Percentiles rank a stretch among this genome's conserved stretches.
Evolutionary conservation across 345 rosid species (phyloP).

Genomic region (Ceriops zippeliana): DNA sequence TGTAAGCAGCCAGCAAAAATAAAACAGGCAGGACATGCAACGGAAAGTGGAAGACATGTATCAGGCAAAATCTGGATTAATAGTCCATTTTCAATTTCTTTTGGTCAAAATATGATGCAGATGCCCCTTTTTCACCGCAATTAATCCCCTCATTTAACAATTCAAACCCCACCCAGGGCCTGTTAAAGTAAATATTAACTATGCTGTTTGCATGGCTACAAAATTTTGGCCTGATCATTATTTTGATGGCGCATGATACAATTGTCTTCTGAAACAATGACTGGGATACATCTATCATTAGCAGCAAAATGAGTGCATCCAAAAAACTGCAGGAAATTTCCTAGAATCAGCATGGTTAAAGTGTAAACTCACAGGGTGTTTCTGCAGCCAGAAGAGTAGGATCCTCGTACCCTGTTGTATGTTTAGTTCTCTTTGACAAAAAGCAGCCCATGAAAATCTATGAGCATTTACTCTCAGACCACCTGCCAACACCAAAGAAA

Average conservation of each 20-base stretch:
- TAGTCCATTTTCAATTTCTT: neutral
- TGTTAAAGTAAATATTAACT: neutral
- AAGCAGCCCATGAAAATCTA: constrained; percentile 43
- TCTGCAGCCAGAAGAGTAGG: constrained; percentile 66
- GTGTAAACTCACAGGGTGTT: constrained; percentile 61
- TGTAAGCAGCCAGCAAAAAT: neutral
- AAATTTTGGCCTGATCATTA: neutral
- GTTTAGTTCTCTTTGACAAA: constrained; percentile 33
- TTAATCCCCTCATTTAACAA: too few species aligned
- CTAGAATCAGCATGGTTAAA: neutral
- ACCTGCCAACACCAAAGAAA: neutral
- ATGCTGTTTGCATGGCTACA: neutral
- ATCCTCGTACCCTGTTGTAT: constrained; percentile 53
- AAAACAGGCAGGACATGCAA: too few species aligned
- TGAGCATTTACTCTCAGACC: constrained; percentile 4
- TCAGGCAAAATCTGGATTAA: neutral
- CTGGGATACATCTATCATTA: neutral
- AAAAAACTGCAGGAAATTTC: neutral
- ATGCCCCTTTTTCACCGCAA: neutral
- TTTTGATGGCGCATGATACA: neutral
- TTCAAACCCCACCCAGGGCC: too few species aligned
- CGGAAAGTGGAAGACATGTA: neutral
- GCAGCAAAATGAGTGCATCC: neutral
- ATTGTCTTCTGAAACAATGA: neutral
- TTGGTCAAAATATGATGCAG: neutral